Evolutionary conservation across 306 rosid genomes (phyloP).

Genomic region (Morella rubra): DNA sequence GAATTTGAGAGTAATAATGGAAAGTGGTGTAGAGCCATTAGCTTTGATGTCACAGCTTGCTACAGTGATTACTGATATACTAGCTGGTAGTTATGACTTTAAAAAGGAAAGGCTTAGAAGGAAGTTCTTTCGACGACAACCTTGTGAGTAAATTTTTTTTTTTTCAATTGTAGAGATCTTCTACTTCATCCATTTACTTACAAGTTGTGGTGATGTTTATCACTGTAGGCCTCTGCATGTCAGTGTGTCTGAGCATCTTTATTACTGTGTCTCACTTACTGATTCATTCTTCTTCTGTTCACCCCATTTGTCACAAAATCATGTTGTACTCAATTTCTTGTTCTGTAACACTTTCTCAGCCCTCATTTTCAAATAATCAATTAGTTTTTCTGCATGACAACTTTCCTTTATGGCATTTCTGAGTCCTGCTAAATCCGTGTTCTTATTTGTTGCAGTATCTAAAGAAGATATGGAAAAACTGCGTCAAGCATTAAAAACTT

Average conservation of each 20-base stretch:
- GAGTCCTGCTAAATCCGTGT: conserved; percentile 2
- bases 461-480: conserved; percentile 98
- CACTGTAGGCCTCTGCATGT: not conserved
- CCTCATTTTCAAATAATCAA: not conserved
- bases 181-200: conserved; percentile 18
- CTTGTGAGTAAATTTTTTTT: conserved; percentile 55
- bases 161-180: not conserved
- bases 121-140: conserved; percentile 83
- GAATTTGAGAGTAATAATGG: conserved; percentile 88
- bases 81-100: conserved; percentile 88
- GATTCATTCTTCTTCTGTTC: not conserved
- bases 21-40: conserved; percentile 93
- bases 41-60: conserved; percentile 98
- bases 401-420: not conserved
- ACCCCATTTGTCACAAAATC: not conserved
- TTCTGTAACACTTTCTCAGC: not conserved
- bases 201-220: conserved; percentile 5
- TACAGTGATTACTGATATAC: conserved; percentile 91
- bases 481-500: conserved; percentile 90
- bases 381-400: not conserved
- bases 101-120: conserved; percentile 71
- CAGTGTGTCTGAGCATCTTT: not conserved
- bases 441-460: conserved; percentile 50
- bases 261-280: conserved; percentile 3
- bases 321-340: not conserved